Conservation (phyloP, 1,284 basidiomycete species). For the Tetrapyrgos nigripes region DNA sequence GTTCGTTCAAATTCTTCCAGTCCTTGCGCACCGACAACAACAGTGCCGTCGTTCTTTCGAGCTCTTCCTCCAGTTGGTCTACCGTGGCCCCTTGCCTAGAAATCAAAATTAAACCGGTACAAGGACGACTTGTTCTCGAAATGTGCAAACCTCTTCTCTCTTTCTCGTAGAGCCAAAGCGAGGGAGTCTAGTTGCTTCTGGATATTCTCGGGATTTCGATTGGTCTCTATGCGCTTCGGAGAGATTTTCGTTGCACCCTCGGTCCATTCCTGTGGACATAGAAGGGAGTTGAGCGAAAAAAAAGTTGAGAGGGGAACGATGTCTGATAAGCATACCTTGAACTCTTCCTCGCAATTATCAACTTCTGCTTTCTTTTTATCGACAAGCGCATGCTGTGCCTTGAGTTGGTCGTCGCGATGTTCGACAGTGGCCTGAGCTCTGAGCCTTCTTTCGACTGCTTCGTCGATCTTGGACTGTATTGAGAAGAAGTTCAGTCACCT, state of each 20-base stretch:
- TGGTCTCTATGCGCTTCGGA: conserved; percentile 60
- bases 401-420: conserved; percentile 57
- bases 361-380: conserved; percentile 51
- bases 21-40: conserved; percentile 66
- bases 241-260: conserved; percentile 69
- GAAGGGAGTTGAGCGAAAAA: neutral
- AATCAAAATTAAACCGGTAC: neutral
- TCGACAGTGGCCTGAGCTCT: conserved; percentile 50
- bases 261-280: conserved; percentile 62
- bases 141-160: conserved; percentile 64
- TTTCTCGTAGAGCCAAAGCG: conserved; percentile 69
- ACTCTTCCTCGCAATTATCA: conserved; percentile 62
- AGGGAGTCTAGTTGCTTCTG: conserved; percentile 70
- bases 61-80: conserved; percentile 77
- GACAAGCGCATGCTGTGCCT: conserved; percentile 47
- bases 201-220: conserved; percentile 61
- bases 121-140: conserved; percentile 9
- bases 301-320: neutral
- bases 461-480: conserved; percentile 51
- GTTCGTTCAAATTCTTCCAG: conserved; percentile 60
- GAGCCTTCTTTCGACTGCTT: conserved; percentile 51
- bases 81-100: conserved; percentile 76
- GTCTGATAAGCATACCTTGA: conserved; percentile 46
- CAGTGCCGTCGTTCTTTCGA: conserved; percentile 65
- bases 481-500: neutral